Evolutionary conservation across 805 yeast species (phyloP), one percentile per base, ranked within the genome.

Genomic region (Starmera pachycereana): DNA sequence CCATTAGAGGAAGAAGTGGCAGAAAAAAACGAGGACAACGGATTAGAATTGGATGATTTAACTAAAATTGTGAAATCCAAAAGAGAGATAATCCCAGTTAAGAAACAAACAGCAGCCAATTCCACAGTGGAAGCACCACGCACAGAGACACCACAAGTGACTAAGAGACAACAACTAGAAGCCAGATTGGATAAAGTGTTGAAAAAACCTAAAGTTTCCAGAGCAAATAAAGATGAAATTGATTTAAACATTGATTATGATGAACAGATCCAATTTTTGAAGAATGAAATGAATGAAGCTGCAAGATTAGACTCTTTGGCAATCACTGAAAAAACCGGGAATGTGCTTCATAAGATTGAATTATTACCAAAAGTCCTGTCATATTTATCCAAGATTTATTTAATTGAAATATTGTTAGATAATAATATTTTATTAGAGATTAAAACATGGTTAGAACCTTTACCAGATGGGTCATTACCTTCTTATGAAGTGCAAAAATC

Each of bases 391-490:
- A 82, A 87, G 64, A 87, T 87, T 3, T 83, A 81, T 57, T 69
- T 92, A 51, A 89, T 95, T 29, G 96, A 90, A 56, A 82, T 95
- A 27, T 86, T 92, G 43, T 70, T 92, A 54, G 99, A 92, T 65
- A 92, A 92, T 59, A 92, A 92, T 60, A 62, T 92, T 51, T 68
- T 92, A 44, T 97, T 90, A 53, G 90, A 95, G 38, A 89, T 92
- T 25, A 74, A 97, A 51, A 80, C 87, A 58, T 92, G 99, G 99
- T 70, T 92, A 42, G 99, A 92, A 61, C 99, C 99, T 28, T 71
- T 92, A 52, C 98, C 98, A 4, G 97, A 94, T 68, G 95, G 94
- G 36, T 86, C 96, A 10, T 71, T 92, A 63, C 99, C 99, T n/a
- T 89, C 96, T 1, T 92, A 83, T 64, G 95, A 88, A 60, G 90